Evolutionary conservation across 2,329 filamentous ascomycete species (phyloP).

Genomic region (Aspergillus neoniger): DNA sequence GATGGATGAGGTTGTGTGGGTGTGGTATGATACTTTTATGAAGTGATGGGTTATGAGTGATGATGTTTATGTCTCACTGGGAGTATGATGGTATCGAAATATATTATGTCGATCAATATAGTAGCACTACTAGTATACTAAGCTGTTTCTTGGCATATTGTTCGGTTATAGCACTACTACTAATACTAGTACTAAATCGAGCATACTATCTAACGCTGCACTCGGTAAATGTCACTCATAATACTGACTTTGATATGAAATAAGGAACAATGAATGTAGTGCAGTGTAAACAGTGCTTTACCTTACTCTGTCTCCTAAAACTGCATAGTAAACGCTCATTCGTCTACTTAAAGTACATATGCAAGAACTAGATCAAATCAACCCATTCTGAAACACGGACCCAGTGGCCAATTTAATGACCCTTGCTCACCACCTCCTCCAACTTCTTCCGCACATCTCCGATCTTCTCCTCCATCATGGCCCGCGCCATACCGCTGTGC

Average conservation of each 20-base stretch:
- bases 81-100: no score
- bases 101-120: no score
- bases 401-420: constrained; percentile 58
- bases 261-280: not conserved
- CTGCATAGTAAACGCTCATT: constrained; percentile 2
- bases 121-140: no score
- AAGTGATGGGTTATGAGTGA: not conserved
- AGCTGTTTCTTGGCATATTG: no score
- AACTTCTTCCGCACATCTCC: constrained; percentile 72
- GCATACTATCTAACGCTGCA: no score
- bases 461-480: constrained; percentile 79
- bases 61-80: not conserved
- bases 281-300: not conserved
- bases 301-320: not conserved
- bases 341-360: constrained; percentile 21
- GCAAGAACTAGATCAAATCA: constrained; percentile 12
- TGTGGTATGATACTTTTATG: not conserved
- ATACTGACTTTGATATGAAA: not conserved
- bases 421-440: constrained; percentile 90
- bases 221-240: not conserved
- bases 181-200: no score
- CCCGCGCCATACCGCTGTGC: constrained; percentile 69
- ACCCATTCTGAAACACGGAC: constrained; percentile 10
- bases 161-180: no score
- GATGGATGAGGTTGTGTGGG: no score